Percentiles rank a stretch among this genome's conserved stretches.
Evolutionary conservation across 257 asterid species (phyloP).

Genomic region (Penstemon davidsonii): DNA sequence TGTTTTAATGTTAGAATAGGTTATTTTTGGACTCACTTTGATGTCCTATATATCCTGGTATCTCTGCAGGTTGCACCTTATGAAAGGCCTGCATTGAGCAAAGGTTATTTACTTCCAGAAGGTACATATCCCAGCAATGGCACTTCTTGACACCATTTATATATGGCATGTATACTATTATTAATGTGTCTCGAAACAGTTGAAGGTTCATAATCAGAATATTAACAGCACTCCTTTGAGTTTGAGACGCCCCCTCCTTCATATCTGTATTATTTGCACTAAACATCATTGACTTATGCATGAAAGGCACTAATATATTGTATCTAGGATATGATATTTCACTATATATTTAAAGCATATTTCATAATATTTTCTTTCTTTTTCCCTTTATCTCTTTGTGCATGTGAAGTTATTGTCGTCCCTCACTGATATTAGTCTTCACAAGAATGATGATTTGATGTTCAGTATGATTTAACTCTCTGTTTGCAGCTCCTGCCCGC

Average conservation of each 20-base stretch:
- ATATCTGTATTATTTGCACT: too few species aligned
- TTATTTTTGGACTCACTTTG: neutral
- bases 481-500: slow-evolving; percentile 67
- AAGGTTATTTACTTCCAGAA: slow-evolving; percentile 89
- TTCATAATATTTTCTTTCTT: neutral
- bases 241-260: neutral
- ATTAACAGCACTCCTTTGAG: neutral
- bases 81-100: slow-evolving; percentile 92
- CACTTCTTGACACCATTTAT: neutral
- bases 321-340: neutral
- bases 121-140: slow-evolving; percentile 42
- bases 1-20: neutral
- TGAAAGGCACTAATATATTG: neutral
- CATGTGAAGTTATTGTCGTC: slow-evolving; percentile 16
- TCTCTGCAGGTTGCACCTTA: slow-evolving; percentile 82
- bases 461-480: slow-evolving; percentile 17
- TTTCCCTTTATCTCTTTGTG: slow-evolving; percentile 7
- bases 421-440: neutral
- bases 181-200: neutral
- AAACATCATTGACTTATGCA: neutral
- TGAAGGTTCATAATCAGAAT: neutral
- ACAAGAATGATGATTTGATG: slow-evolving; percentile 6
- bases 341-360: slow-evolving; percentile 4
- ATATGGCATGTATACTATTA: neutral
- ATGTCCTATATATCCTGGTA: slow-evolving; percentile 19